These are phyloP conservation scores for Macrolepiota fuliginosa DNA, from an alignment of 768 basidiomycete species.

Conservation along the genomic window DNA sequence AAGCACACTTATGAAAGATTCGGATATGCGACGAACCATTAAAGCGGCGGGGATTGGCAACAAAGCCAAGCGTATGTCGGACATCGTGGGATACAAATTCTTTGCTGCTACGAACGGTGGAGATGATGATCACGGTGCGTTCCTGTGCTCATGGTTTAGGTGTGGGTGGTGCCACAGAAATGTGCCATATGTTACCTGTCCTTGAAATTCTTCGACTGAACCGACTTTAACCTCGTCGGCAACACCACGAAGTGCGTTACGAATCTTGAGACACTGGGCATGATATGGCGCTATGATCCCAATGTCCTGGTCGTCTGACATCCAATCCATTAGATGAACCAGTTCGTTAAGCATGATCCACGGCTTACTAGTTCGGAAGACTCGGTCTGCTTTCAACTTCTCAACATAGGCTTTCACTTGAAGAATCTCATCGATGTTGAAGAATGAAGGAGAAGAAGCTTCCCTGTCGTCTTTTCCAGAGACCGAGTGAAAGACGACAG, in stretches of 20 bases:
- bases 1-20: not conserved
- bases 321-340: no score
- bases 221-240: not conserved
- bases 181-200: constrained; percentile 46
- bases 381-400: constrained; percentile 29
- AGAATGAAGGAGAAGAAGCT: constrained; percentile 66
- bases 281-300: constrained; percentile 45
- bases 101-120: constrained; percentile 54
- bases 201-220: constrained; percentile 33
- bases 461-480: constrained; percentile 65
- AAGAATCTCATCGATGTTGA: constrained; percentile 59
- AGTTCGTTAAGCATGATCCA: no score
- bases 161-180: no score
- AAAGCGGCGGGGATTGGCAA: constrained; percentile 57
- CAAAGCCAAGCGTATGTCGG: constrained; percentile 55
- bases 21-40: constrained; percentile 38
- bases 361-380: constrained; percentile 44
- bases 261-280: not conserved
- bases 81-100: constrained; percentile 54
- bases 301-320: constrained; percentile 52
- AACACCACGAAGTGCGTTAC: not conserved
- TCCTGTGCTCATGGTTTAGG: constrained; percentile 34
- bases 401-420: constrained; percentile 53
- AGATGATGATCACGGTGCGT: constrained; percentile 54
- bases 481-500: constrained; percentile 61